phyloP scores from a whole-genome alignment of 768 basidiomycete genomes.

The Mycena rebaudengoi region DNA sequence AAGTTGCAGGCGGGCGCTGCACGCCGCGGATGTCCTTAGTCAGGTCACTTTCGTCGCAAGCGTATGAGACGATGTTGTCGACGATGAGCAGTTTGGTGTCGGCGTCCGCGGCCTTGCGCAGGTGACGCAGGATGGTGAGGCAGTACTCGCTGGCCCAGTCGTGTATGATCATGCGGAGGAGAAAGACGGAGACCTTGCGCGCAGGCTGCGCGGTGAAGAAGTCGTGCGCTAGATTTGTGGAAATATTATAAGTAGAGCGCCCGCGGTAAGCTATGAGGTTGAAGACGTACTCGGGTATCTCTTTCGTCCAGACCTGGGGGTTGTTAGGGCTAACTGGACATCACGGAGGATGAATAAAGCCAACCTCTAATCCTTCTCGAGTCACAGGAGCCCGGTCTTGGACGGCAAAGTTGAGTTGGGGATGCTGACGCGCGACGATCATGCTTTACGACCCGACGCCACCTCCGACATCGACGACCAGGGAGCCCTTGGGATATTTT shows the following conservation, averaged over 20 bases:
- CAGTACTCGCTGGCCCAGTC: constrained; percentile 3
- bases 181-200: neutral
- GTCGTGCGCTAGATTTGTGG: neutral
- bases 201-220: constrained; percentile 2
- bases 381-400: neutral
- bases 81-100: neutral
- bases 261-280: neutral
- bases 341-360: no score
- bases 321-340: no score
- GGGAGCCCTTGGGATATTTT: neutral
- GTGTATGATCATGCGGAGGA: constrained; percentile 5
- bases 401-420: neutral
- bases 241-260: no score
- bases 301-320: neutral
- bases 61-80: neutral
- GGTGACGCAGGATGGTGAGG: neutral
- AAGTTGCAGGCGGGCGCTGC: neutral
- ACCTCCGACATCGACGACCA: constrained; percentile 2
- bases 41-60: neutral
- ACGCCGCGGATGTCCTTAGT: neutral
- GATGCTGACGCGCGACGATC: neutral
- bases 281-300: neutral
- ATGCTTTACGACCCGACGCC: neutral
- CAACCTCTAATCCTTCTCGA: neutral
- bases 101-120: neutral